Evolutionary conservation across 768 basidiomycete species (phyloP), one percentile per base, ranked within the genome.

Genomic region (Phlebiopsis gigantea): DNA sequence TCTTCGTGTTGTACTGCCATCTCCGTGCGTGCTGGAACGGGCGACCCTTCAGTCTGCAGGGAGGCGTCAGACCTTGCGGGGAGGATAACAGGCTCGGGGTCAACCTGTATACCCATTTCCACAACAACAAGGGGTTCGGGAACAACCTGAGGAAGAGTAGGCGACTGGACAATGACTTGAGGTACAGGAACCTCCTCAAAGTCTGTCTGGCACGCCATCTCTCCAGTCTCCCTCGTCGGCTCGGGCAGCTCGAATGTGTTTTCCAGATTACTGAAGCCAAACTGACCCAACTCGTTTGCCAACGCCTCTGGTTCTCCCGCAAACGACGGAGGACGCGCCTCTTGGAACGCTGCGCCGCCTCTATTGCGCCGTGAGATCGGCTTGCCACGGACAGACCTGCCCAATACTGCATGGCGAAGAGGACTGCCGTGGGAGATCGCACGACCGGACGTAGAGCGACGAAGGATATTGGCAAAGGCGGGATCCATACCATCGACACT

Each of bases 401-500:
- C 72, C 49, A 85, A 74, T 30, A 82, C 72, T 34, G 82, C 77
- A 52, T 79, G 81, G 42, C 85, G 82, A 15, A 88, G 73, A 44
- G 88, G 87, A 63, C 84, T 87, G 55, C 74, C 67, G 30, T 79
- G 77, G 2, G 67, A 69, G n/a, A 77, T 47, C 2, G 77, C 73
- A 41, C 71, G 73, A 46, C 71, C 68, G 19, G 73, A 77, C 0
- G 72, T 69, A 4, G 78, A 71, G 41, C 85, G 84, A 55, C 81
- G 81, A 45, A 93, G 81, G 14, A 91, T 77, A 57, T 88, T 89
- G 53, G 90, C 90, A 65, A 90, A 94, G 0, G 73, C 79, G 9
- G 93, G 92, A 59, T 93, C 92, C 87, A 94, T 90, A 44, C 90
- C 90, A 55, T 93, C 90, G 4, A 90, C 79, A 63, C 85, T 89